Evolutionary conservation across 2,329 filamentous ascomycete genomes (phyloP), one percentile per base, ranked within the genome.

Genomic region (Thermochaetoides dissita): DNA sequence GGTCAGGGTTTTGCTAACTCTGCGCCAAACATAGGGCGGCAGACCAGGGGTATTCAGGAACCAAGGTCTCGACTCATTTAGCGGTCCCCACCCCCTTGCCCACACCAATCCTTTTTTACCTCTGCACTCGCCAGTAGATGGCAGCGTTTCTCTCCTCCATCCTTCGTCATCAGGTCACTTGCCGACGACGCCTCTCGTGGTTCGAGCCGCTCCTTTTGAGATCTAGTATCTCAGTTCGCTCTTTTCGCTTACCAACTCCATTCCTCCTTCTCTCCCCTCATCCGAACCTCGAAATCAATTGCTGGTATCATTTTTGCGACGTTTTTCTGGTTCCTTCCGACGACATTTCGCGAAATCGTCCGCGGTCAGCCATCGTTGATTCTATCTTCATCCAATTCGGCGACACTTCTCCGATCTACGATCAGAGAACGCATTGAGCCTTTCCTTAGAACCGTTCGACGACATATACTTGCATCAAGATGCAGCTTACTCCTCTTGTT

Each of bases 171-270:
- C 38, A 36, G 45, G 39, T 11, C 11, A 45, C n/a, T 35, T 9
- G 11, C 45, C 38, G 38, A 43, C 44, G 41, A 42, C 50, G 46
- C 48, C 36, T 34, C 49, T 51, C 45, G 46, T 45, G 46, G 43
- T 47, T 44, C 41, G 47, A 46, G 48, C 48, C 51, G 44, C 41
- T 53, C 52, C 31, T 52, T 50, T 48, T 36, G 51, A 53, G 52
- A 52, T 53, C 50, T 49, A 40, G 49, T 38, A 52, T 54, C 52
- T 53, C 52, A 41, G 41, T 47, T 46, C 52, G 46, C 49, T 54
- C 52, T 17, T 54, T 54, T 46, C 9, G 36, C 17, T 24, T 5
- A 24, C 17, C 17, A 24, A 24, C 17, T 24, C 17, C 41, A 43
- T 38, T 40, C 30, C 12, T 43, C 40, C 17, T 42, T 45, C 43